These are phyloP conservation scores for Trifolium dubium DNA, from an alignment of 306 rosid species.

Conservation along the genomic window DNA sequence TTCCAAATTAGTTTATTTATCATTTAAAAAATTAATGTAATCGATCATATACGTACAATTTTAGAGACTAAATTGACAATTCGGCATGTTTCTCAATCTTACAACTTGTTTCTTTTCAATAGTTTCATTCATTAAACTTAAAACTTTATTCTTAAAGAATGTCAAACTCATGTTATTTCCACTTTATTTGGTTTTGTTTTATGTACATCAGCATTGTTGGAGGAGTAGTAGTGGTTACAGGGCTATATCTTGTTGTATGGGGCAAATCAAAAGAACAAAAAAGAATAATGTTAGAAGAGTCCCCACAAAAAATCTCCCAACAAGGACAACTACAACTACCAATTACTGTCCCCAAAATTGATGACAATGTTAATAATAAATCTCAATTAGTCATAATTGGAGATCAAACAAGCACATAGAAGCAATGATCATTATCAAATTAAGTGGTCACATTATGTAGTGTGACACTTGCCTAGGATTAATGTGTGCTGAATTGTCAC, in stretches of 20 bases:
- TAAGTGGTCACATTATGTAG: not conserved
- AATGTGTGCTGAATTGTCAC: not conserved
- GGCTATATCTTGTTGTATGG: constrained; percentile 51
- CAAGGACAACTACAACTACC: constrained; percentile 40
- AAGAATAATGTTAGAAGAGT: not conserved
- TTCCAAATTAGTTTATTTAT: not conserved
- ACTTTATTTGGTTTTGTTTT: not conserved
- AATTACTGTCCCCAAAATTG: constrained; percentile 31
- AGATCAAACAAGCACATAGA: not conserved
- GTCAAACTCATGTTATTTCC: not conserved
- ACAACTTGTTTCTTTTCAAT: not conserved
- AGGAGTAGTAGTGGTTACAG: constrained; percentile 44
- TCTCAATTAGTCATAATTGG: constrained; percentile 18
- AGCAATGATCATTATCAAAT: not conserved
- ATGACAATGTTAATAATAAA: not conserved
- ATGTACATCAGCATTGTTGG: constrained; percentile 41
- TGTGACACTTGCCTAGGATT: not conserved
- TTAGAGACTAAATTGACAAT: not conserved
- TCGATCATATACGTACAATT: not conserved
- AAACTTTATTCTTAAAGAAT: not conserved
- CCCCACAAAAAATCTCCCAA: constrained; percentile 20
- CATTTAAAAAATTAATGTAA: too few species aligned
- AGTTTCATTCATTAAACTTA: not conserved
- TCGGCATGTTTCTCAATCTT: not conserved
- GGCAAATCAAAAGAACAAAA: constrained; percentile 48